A percentile compares a stretch with the other conserved stretches of the same genome.
phyloP scores from a whole-genome alignment of 2,329 filamentous ascomycete species.

The Lithohypha guttulata region DNA sequence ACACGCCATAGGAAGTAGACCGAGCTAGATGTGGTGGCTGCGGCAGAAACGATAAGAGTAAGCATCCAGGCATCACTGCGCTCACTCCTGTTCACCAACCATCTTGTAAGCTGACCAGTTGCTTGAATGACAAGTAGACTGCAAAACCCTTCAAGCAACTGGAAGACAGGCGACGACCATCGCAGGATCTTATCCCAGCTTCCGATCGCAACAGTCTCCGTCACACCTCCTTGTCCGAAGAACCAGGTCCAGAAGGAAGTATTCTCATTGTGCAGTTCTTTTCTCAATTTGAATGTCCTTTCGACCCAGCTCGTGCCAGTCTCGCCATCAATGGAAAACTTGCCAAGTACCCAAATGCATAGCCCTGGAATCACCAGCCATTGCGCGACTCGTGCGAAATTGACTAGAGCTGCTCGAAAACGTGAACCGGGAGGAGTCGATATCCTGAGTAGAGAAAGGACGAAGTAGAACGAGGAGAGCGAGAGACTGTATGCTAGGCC shows the following conservation, averaged over 20 bases:
- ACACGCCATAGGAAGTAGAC: slow-evolving; percentile 96
- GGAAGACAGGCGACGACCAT: slow-evolving; percentile 90
- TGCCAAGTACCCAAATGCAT: slow-evolving; percentile 89
- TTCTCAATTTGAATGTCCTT: slow-evolving; percentile 59
- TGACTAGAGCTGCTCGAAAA: slow-evolving; percentile 60
- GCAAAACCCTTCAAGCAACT: slow-evolving; percentile 91
- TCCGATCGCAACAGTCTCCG: slow-evolving; percentile 71
- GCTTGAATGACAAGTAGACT: slow-evolving; percentile 92
- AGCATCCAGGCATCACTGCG: slow-evolving; percentile 97
- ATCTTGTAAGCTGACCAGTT: slow-evolving; percentile 84
- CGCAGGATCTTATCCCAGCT: slow-evolving; percentile 79
- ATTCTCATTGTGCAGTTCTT: slow-evolving; percentile 38
- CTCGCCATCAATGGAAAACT: slow-evolving; percentile 85
- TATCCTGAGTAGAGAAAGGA: slow-evolving; percentile 71
- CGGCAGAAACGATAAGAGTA: slow-evolving; percentile 72
- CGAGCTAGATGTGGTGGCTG: slow-evolving; percentile 83
- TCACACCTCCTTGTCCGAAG: slow-evolving; percentile 72
- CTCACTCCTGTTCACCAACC: slow-evolving; percentile 78
- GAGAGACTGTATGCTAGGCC: slow-evolving; percentile 88
- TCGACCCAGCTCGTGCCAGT: slow-evolving; percentile 66
- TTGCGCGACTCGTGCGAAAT: slow-evolving; percentile 63
- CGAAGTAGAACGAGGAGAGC: slow-evolving; percentile 80
- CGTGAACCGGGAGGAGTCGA: slow-evolving; percentile 68
- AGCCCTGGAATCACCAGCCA: slow-evolving; percentile 77
- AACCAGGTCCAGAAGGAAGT: slow-evolving; percentile 71